Percentiles rank a stretch among this genome's conserved stretches.
These are phyloP conservation scores for Ophiostoma pallidulum DNA, from an alignment of 2,329 filamentous ascomycete genomes.

Conservation along the genomic window DNA sequence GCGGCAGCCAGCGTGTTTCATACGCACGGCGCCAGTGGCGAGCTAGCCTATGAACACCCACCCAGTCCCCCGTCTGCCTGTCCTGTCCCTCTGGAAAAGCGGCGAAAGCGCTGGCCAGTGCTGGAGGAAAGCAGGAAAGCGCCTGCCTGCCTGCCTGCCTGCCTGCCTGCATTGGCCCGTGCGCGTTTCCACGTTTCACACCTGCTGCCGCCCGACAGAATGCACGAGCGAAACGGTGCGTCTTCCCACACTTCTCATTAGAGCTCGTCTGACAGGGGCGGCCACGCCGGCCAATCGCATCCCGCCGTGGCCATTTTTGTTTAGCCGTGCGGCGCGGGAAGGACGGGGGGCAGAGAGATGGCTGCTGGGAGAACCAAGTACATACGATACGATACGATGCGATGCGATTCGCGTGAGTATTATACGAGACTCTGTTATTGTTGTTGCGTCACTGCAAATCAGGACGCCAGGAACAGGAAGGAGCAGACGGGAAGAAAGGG, in stretches of 20 bases:
- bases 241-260: neutral
- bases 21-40: slow-evolving; percentile 9
- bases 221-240: neutral
- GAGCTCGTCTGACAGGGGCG: slow-evolving; percentile 1
- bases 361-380: too few species aligned
- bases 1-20: slow-evolving; percentile 11
- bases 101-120: neutral
- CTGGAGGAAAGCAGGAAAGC: too few species aligned
- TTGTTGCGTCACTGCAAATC: too few species aligned
- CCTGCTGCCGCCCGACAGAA: slow-evolving; percentile 13
- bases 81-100: too few species aligned
- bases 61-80: too few species aligned
- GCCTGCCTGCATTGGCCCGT: slow-evolving; percentile 6
- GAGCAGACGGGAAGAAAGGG: neutral
- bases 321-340: too few species aligned
- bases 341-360: too few species aligned
- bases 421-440: too few species aligned
- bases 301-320: too few species aligned
- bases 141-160: too few species aligned
- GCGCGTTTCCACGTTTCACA: slow-evolving; percentile 15
- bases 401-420: too few species aligned
- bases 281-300: neutral
- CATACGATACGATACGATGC: too few species aligned
- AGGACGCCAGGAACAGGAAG: neutral
- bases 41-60: neutral